Evolutionary conservation across 768 basidiomycete species (phyloP).

Genomic region (Termitomyces sp.): DNA sequence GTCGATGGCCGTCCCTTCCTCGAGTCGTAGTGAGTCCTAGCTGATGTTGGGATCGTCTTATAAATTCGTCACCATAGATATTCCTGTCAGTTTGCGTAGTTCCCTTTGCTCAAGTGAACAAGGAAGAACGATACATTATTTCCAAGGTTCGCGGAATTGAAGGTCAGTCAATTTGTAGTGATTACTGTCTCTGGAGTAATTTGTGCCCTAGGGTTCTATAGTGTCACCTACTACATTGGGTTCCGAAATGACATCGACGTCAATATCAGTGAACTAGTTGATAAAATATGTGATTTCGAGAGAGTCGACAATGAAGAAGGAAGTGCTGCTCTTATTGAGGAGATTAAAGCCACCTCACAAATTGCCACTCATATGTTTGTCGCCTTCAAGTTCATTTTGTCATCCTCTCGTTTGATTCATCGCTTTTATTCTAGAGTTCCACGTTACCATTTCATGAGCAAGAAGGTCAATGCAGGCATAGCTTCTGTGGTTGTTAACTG

Average conservation of each 20-base stretch:
- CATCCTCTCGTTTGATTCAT: neutral
- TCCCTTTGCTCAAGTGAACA: constrained; percentile 44
- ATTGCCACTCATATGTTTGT: constrained; percentile 58
- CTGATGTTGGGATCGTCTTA: neutral
- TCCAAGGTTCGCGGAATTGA: constrained; percentile 54
- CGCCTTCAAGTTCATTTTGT: neutral
- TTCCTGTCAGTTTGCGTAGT: constrained; percentile 59
- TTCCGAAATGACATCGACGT: constrained; percentile 62
- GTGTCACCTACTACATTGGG: constrained; percentile 55
- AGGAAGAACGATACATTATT: constrained; percentile 51
- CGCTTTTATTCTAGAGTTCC: constrained; percentile 40
- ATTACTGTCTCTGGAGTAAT: neutral
- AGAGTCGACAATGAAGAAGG: constrained; percentile 30
- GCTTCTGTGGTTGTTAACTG: constrained; percentile 34
- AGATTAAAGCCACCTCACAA: constrained; percentile 37
- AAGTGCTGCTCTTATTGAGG: constrained; percentile 27
- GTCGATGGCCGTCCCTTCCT: constrained; percentile 69
- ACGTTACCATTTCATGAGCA: constrained; percentile 53
- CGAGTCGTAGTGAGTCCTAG: constrained; percentile 50
- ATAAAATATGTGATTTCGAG: constrained; percentile 50
- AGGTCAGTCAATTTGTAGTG: constrained; percentile 26
- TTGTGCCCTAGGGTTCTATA: constrained; percentile 47
- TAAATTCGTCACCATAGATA: constrained; percentile 32
- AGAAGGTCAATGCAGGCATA: constrained; percentile 27
- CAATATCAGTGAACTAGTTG: constrained; percentile 43